Base-by-base conservation (phyloP, 2,329 filamentous ascomycete species). In the Scleromitrula shiraiana region DNA sequence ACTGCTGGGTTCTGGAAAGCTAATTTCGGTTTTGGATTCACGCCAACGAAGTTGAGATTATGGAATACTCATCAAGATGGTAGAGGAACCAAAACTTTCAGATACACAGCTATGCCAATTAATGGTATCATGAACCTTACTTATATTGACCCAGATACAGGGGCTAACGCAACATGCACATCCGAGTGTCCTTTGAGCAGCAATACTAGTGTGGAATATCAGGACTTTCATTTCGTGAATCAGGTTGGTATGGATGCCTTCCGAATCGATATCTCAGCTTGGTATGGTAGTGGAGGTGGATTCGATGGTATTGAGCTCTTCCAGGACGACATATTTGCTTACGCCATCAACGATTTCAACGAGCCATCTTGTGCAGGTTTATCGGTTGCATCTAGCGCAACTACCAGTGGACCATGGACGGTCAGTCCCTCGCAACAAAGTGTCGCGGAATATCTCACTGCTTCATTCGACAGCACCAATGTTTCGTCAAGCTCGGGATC, bases 61-160 rank as follows among this genome's bases (percentile, higher is more conserved):
- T 88, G 85, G 73, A 98, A 98, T 68, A 93, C 91, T 2, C 81
- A 86, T 57, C 75, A 81, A 44, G 80, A 93, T 59, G 88, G 86
- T 43, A 82, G 89, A 55, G 90, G 93, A 24, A 95, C 90, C 24
- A 86, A 87, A 69, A 86, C 84, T 0, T 98, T 88, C 70, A 81
- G 89, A 50, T 94, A 88, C 63, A 88, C 87, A 19, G 87, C 89
- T 15, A 71, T 91, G 50, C 90, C 91, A 5, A 80, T 91, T 60
- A 83, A 86, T 53, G 93, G 93, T 44, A 96, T 98, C 64, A 87
- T 98, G 82, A 96, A 97, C 67, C 76, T 98, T 62, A 95, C 89
- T 30, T 97, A 93, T 59, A 82, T 82, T 54, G 88, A 97, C 61
- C 83, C 85, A 20, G 70, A 64, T 32, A 85, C 79, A 2, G 84